Evolutionary conservation across 257 asterid species (phyloP), one percentile per base, ranked within the genome.

Genomic region (Verbena officinalis): DNA sequence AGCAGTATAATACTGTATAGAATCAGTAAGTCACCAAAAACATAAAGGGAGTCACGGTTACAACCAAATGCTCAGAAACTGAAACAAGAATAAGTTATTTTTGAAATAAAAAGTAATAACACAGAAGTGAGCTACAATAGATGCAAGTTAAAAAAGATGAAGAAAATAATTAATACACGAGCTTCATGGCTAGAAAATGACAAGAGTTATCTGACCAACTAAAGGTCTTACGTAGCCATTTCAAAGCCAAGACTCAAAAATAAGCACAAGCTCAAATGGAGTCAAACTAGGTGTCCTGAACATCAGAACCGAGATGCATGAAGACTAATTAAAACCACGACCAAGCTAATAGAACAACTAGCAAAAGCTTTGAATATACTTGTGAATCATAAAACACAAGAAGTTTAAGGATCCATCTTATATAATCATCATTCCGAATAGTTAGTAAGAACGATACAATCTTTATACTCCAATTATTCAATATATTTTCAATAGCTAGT

Each of bases 371-470:
- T 30, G 19, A 44, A 65, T 20, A n/a, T 39, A 19, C 17, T 43
- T 14, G 15, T 51, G 59, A 19, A 34, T 31, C 40, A 22, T 30
- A 22, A 24, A 5, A 69, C 40, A 45, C 1, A 22, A 40, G 38
- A 69, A 38, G 62, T 17, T 34, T 31, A 13, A 1, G 30, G 27
- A 70, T 44, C 57, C 52, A 62, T 62, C 57, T 17, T 22, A 51
- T 40, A 53, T 50, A 23, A 54, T 21, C 19, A 19, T 40, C 58
- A 59, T 51, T 33, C 40, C 24, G 31, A 54, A 49, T 40, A 48
- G n/a, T 45, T 23, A 39, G 46, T 9, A 34, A 8, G 46, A 31
- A 0, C 20, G 38, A 20, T 5, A 33, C 36, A 54, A 4, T 14
- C 38, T 52, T 7, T 31, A 50, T 58, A 30, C 62, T 30, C 59